Percentiles rank a stretch among this genome's conserved stretches.
Evolutionary conservation across 2,329 filamentous ascomycete genomes (phyloP).

Genomic region (Claviceps monticola): DNA sequence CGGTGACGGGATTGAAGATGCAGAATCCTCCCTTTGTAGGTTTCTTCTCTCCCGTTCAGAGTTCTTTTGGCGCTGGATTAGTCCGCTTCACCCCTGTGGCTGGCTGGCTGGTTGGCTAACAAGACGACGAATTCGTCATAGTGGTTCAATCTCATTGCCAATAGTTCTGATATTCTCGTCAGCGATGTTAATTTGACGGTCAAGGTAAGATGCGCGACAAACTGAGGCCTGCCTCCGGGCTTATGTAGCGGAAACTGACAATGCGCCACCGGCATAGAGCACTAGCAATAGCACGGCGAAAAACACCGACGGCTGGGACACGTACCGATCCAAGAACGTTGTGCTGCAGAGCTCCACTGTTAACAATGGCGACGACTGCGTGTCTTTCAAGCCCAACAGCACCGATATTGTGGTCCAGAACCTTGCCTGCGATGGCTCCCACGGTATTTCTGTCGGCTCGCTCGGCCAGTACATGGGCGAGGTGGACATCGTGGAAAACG

Average conservation of each 20-base stretch:
- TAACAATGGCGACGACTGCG: constrained; percentile 55
- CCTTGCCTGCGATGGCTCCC: constrained; percentile 52
- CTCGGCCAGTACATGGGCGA: constrained; percentile 52
- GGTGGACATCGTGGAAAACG: constrained; percentile 53
- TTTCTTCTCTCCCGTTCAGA: not conserved
- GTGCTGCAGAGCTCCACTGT: constrained; percentile 54
- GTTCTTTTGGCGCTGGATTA: too few relatives aligned
- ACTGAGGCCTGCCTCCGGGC: not conserved
- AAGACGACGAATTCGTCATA: not conserved
- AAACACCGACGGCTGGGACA: constrained; percentile 56
- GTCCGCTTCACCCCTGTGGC: not conserved
- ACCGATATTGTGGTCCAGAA: constrained; percentile 56
- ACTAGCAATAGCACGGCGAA: constrained; percentile 33
- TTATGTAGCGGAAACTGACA: not conserved
- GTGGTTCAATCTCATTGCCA: constrained; percentile 45
- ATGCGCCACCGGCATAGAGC: constrained; percentile 1
- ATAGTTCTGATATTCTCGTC: constrained; percentile 50
- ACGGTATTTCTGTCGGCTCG: constrained; percentile 60
- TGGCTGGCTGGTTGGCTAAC: not conserved
- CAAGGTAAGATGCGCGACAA: constrained; percentile 6
- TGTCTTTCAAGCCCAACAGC: constrained; percentile 62
- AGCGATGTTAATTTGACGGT: constrained; percentile 48
- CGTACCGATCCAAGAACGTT: constrained; percentile 45
- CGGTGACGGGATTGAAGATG: constrained; percentile 45
- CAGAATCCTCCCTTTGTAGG: constrained; percentile 33